Evolutionary conservation across 352 stramenopile species (phyloP), one percentile per base, ranked within the genome.

Genomic region (Sclerospora graminicola): DNA sequence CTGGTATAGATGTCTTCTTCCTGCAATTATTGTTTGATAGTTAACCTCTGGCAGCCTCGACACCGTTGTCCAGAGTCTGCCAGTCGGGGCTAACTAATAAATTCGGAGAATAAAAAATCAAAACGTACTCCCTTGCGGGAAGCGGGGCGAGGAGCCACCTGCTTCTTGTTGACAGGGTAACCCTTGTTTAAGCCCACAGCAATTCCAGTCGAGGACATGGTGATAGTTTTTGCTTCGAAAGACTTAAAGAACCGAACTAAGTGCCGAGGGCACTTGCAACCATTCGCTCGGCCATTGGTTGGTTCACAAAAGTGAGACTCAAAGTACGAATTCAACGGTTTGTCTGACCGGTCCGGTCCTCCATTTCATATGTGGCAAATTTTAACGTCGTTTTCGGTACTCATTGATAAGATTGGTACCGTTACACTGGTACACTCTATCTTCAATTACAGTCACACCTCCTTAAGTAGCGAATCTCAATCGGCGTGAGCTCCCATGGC

Each of bases 401-500:
- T n/a, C n/a, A n/a, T n/a, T n/a, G n/a, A n/a, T n/a, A n/a, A n/a
- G n/a, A n/a, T n/a, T n/a, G n/a, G n/a, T n/a, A n/a, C n/a, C n/a
- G n/a, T n/a, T n/a, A n/a, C n/a, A n/a, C n/a, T n/a, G n/a, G n/a
- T n/a, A n/a, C n/a, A n/a, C n/a, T n/a, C n/a, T n/a, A n/a, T n/a
- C n/a, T n/a, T n/a, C n/a, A n/a, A n/a, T n/a, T n/a, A n/a, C n/a
- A n/a, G n/a, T n/a, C n/a, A n/a, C n/a, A n/a, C n/a, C n/a, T n/a
- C n/a, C n/a, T n/a, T n/a, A n/a, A n/a, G n/a, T n/a, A n/a, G n/a
- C n/a, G 64, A 28, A 84, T 61, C 5, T 93, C 45, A 15, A 97
- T 84, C 3, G 8, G 89, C 81, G 89, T 97, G 31, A 95, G 75
- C 60, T 97, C 81, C 89, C 89, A 97, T 9, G 91, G 89, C 54